phyloP scores from a whole-genome alignment of 2,329 filamentous ascomycete species.

The Apiospora marii region DNA sequence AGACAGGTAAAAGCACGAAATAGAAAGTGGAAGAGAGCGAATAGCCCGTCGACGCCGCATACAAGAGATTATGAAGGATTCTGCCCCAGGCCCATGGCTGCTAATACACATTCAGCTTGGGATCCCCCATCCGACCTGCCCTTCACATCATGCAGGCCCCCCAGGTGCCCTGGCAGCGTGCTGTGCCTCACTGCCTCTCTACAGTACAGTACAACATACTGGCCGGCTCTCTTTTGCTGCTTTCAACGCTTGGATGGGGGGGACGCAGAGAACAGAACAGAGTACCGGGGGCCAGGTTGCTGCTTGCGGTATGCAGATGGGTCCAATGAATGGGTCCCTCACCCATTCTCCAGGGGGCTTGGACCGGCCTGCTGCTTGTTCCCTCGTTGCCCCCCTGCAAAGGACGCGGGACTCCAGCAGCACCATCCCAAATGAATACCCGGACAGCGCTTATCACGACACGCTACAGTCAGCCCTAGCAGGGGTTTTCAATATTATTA shows the following conservation, averaged over 20 bases:
- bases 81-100: neutral
- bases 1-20: neutral
- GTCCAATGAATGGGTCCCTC: neutral
- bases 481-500: neutral
- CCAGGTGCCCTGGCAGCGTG: neutral
- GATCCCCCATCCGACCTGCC: neutral
- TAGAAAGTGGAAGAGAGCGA: neutral
- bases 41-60: neutral
- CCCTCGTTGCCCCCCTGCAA: too few relatives aligned
- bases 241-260: constrained; percentile 2
- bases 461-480: neutral
- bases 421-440: neutral
- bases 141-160: neutral
- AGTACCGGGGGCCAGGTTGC: neutral
- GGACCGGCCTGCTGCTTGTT: neutral
- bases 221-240: neutral
- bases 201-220: neutral
- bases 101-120: neutral
- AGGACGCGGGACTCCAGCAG: neutral
- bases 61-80: neutral
- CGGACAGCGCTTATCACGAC: neutral
- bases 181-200: neutral
- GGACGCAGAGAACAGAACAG: neutral
- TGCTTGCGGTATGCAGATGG: neutral
- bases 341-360: neutral